Conservation (phyloP, 2,329 filamentous ascomycete genomes). For the Emmonsiellopsis sp. region DNA sequence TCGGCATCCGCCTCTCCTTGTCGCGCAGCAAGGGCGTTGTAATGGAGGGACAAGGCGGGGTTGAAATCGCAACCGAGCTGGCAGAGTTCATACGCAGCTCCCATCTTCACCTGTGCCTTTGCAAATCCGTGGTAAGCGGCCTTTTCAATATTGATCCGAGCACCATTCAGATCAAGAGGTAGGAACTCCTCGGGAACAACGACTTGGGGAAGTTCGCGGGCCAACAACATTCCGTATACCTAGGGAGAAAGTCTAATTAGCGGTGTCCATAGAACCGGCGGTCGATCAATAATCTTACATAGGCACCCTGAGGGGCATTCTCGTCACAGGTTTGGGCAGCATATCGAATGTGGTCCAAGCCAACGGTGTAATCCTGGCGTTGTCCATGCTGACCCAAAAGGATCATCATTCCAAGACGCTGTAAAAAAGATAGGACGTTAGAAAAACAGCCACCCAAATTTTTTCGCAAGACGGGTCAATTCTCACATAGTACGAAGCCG, state of each 20-base stretch:
- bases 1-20: slow-evolving; percentile 92
- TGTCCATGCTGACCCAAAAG: slow-evolving; percentile 89
- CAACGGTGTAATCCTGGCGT: slow-evolving; percentile 66
- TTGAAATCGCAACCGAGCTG: slow-evolving; percentile 92
- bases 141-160: slow-evolving; percentile 88
- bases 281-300: slow-evolving; percentile 38
- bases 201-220: slow-evolving; percentile 85
- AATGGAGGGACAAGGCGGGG: slow-evolving; percentile 83
- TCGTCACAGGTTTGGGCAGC: slow-evolving; percentile 86
- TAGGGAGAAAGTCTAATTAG: slow-evolving; percentile 14
- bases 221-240: slow-evolving; percentile 89
- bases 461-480: not conserved
- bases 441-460: slow-evolving; percentile 5
- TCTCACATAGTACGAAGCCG: slow-evolving; percentile 64
- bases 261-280: not conserved
- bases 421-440: slow-evolving; percentile 22
- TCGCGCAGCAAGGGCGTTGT: slow-evolving; percentile 84
- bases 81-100: slow-evolving; percentile 87
- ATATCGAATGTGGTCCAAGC: slow-evolving; percentile 71
- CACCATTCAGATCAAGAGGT: slow-evolving; percentile 60
- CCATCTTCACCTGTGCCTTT: slow-evolving; percentile 96
- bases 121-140: slow-evolving; percentile 92
- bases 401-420: slow-evolving; percentile 95
- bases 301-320: slow-evolving; percentile 92
- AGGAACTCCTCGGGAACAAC: slow-evolving; percentile 64